These are phyloP conservation scores for Aspergillus heteromorphus DNA, from an alignment of 495 filamentous ascomycete genomes.

Conservation along the genomic window DNA sequence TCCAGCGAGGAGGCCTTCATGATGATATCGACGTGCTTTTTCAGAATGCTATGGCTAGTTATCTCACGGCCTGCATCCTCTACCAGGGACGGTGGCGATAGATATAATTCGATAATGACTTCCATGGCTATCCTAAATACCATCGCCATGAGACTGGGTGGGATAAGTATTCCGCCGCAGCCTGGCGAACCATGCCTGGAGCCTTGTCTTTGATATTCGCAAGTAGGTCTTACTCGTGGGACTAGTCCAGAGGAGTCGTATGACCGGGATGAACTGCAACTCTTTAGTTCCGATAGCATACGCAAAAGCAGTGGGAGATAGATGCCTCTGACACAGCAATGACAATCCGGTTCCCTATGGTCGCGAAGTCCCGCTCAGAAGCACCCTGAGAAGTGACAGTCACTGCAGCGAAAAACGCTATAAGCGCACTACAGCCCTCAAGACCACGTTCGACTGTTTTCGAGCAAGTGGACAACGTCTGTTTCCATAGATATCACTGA, in stretches of 20 bases:
- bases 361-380: constrained; percentile 10
- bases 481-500: constrained; percentile 23
- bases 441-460: constrained; percentile 12
- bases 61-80: not conserved
- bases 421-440: constrained; percentile 14
- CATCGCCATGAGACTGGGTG: constrained; percentile 15
- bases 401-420: constrained; percentile 28
- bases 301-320: constrained; percentile 11
- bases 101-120: constrained; percentile 3
- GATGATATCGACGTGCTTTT: constrained; percentile 13
- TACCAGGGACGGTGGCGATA: not conserved
- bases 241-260: too few species aligned
- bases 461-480: constrained; percentile 3
- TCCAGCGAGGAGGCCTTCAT: constrained; percentile 23
- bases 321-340: constrained; percentile 11
- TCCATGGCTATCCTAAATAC: constrained; percentile 19
- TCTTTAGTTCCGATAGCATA: constrained; percentile 8
- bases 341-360: constrained; percentile 2
- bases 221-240: too few species aligned
- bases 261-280: too few species aligned
- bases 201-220: constrained; percentile 9
- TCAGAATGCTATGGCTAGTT: constrained; percentile 2
- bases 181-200: constrained; percentile 9
- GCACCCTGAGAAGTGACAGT: constrained; percentile 18
- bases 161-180: constrained; percentile 22